A percentile compares a stretch with the other conserved stretches of the same genome.
These are phyloP conservation scores for Calonectria pseudoreteaudii DNA, from an alignment of 2,329 filamentous ascomycete genomes.

Conservation along the genomic window DNA sequence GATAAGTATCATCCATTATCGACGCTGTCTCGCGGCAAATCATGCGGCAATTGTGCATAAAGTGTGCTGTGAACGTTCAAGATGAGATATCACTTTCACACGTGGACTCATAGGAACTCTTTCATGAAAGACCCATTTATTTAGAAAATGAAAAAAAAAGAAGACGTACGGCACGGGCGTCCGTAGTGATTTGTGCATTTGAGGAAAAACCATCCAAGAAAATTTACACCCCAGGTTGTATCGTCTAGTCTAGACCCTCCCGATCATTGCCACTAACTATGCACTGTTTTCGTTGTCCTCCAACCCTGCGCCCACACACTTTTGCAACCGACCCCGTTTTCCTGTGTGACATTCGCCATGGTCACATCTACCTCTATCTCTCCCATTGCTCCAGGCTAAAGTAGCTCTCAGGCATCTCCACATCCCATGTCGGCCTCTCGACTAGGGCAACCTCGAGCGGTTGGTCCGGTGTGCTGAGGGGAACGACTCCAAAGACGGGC, in stretches of 20 bases:
- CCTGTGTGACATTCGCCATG: neutral
- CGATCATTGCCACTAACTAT: conserved; percentile 17
- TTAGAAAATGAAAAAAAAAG: neutral
- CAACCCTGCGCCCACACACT: neutral
- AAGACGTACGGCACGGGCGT: conserved; percentile 1
- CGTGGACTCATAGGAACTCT: neutral
- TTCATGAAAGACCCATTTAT: neutral
- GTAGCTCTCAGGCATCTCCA: conserved; percentile 80
- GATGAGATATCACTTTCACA: conserved; percentile 1
- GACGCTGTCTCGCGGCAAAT: neutral
- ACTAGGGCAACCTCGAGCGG: conserved; percentile 85
- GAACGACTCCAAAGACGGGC: conserved; percentile 83
- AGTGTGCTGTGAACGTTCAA: neutral
- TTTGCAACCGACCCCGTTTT: conserved; percentile 1
- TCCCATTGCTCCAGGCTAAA: conserved; percentile 68
- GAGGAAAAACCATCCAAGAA: conserved; percentile 27
- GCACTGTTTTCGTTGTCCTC: conserved; percentile 14
- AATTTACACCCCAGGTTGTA: conserved; percentile 21
- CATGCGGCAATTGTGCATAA: neutral
- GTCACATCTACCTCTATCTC: conserved; percentile 50
- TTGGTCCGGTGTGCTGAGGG: conserved; percentile 53
- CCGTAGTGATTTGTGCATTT: conserved; percentile 14
- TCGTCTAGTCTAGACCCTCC: conserved; percentile 21
- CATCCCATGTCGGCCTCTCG: conserved; percentile 86
- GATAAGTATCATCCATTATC: neutral